Conservation (phyloP, 768 basidiomycete genomes). For the Brasilioporus rufonigricans region DNA sequence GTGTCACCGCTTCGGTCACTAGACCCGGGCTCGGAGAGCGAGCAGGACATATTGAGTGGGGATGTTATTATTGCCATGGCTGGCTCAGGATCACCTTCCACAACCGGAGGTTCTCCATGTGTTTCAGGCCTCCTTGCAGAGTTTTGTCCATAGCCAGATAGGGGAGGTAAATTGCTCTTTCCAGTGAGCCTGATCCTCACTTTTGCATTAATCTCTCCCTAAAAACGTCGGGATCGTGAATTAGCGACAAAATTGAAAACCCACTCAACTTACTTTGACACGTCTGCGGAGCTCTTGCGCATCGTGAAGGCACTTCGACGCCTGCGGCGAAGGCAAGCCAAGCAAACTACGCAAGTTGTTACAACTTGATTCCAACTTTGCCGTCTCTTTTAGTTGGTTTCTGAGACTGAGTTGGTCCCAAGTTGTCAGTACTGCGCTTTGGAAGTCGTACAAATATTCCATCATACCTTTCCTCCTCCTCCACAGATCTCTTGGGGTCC, state of each 20-base stretch:
- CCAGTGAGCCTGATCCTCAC: neutral
- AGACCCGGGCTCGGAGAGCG: neutral
- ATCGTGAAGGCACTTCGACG: neutral
- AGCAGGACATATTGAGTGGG: neutral
- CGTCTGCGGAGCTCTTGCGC: constrained; percentile 4
- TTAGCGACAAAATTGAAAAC: neutral
- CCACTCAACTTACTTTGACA: constrained; percentile 1
- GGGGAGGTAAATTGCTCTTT: neutral
- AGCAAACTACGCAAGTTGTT: neutral
- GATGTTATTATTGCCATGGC: neutral
- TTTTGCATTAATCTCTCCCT: constrained; percentile 8
- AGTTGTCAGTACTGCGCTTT: neutral
- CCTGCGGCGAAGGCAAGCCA: constrained; percentile 4
- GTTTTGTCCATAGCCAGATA: neutral
- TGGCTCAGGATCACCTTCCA: too few relatives aligned
- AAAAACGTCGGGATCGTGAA: neutral
- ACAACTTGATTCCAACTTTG: neutral
- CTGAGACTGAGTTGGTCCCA: constrained; percentile 6
- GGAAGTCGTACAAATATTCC: too few relatives aligned
- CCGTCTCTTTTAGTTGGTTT: neutral
- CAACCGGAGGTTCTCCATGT: too few relatives aligned
- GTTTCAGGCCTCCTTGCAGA: too few relatives aligned
- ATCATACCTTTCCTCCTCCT: constrained; percentile 7
- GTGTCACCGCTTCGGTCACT: neutral
- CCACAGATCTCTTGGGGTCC: neutral